Evolutionary conservation across 192 early-diverging fungal genomes (phyloP).

Genomic region (Linnemannia zychae): DNA sequence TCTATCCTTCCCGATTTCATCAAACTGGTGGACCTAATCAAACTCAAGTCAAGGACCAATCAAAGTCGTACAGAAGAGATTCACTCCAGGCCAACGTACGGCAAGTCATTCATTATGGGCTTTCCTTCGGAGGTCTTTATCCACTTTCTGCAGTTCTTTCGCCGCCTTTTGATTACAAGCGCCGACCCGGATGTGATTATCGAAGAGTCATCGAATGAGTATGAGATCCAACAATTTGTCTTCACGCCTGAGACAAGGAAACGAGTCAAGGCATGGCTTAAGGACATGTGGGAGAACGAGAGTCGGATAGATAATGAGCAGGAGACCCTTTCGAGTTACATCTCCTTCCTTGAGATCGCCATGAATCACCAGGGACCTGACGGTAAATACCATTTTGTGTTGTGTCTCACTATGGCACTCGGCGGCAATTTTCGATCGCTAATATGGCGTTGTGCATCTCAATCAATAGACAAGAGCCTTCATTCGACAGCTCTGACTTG

Average conservation of each 20-base stretch:
- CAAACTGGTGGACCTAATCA: conserved; percentile 54
- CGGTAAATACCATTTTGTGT: conserved; percentile 12
- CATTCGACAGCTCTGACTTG: conserved; percentile 75
- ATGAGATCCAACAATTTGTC: conserved; percentile 52
- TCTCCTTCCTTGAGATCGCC: conserved; percentile 71
- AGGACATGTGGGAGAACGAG: conserved; percentile 49
- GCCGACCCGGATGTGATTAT: conserved; percentile 71
- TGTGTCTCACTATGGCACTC: not conserved
- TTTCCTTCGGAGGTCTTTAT: conserved; percentile 75
- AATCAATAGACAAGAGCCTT: conserved; percentile 65
- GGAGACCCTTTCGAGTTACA: conserved; percentile 62
- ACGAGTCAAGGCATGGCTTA: conserved; percentile 47
- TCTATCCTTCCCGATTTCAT: conserved; percentile 49
- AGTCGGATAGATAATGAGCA: conserved; percentile 60
- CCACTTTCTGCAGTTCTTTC: conserved; percentile 72
- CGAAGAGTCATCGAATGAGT: conserved; percentile 60
- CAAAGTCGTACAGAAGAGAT: conserved; percentile 20
- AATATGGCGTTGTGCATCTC: not conserved
- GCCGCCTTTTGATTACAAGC: conserved; percentile 68
- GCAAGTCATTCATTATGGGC: conserved; percentile 61
- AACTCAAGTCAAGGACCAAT: conserved; percentile 30
- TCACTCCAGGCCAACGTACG: conserved; percentile 34
- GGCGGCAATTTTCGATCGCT: not conserved
- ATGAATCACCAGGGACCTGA: conserved; percentile 61
- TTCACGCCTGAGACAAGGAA: conserved; percentile 42